Evolutionary conservation across 2,329 filamentous ascomycete genomes (phyloP).

Genomic region (Fusarium sp.): DNA sequence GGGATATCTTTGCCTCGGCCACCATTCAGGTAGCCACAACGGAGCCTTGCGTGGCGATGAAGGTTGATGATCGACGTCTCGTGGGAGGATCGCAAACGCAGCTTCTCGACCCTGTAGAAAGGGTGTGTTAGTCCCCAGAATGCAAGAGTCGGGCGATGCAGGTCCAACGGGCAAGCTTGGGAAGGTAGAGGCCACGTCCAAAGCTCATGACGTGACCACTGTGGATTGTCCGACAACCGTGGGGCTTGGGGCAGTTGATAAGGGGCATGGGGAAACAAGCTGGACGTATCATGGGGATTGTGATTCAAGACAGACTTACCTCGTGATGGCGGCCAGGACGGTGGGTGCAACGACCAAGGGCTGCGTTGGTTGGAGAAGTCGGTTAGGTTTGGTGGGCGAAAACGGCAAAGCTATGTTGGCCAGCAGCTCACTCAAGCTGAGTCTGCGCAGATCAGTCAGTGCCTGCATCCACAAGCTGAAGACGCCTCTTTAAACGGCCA

Average conservation of each 20-base stretch:
- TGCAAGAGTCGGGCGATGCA: not conserved
- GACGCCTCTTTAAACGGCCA: conserved; percentile 23
- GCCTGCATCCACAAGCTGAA: conserved; percentile 32
- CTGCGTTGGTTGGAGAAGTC: conserved; percentile 22
- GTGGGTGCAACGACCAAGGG: conserved; percentile 34
- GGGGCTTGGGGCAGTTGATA: conserved; percentile 20
- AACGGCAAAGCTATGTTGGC: conserved; percentile 33
- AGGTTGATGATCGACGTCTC: conserved; percentile 19
- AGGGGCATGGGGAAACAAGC: conserved; percentile 15
- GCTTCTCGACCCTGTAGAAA: conserved; percentile 21
- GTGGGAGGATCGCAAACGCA: conserved; percentile 29
- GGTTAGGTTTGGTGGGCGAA: conserved; percentile 22
- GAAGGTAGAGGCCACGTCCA: conserved; percentile 37
- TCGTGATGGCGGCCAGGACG: conserved; percentile 19
- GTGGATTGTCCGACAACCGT: conserved; percentile 30
- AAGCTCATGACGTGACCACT: conserved; percentile 41
- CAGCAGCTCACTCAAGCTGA: conserved; percentile 33
- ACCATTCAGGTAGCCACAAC: conserved; percentile 43
- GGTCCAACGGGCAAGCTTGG: not conserved
- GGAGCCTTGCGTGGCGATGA: conserved; percentile 31
- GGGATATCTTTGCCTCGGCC: conserved; percentile 33
- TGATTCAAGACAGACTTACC: conserved; percentile 32
- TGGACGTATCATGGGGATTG: conserved; percentile 9
- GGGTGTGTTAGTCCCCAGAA: conserved; percentile 17
- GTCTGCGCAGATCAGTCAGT: conserved; percentile 35